Evolutionary conservation across 352 stramenopile species (phyloP).

Genomic region (Phytophthora sp.): DNA sequence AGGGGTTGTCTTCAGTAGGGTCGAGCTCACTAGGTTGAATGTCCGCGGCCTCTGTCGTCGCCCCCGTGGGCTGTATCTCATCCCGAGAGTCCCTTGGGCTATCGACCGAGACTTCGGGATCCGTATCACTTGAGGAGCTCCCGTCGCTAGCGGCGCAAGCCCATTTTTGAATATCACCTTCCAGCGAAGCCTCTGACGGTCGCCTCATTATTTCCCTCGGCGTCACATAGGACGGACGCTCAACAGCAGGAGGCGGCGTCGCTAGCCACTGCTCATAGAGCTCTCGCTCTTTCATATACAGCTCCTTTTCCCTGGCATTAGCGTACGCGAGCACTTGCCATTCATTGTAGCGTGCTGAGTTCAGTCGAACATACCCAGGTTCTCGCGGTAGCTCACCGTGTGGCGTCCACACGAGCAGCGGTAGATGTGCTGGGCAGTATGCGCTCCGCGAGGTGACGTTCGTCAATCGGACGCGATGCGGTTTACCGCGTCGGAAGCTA

Average conservation of each 20-base stretch:
- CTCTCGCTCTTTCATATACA: background rate
- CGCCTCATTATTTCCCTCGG: background rate
- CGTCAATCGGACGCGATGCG: background rate
- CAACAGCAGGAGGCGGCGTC: background rate
- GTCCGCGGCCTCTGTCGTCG: no score
- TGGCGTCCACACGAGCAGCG: background rate
- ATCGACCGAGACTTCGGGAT: no score
- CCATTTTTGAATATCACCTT: no score
- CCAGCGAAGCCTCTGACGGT: background rate
- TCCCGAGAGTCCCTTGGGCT: no score
- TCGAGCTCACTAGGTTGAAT: no score
- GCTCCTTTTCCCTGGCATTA: background rate
- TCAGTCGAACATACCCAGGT: background rate
- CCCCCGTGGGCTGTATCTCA: no score
- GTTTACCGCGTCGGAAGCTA: background rate
- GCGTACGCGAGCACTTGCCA: background rate
- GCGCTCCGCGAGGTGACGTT: background rate
- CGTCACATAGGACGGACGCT: background rate
- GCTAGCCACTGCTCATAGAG: background rate
- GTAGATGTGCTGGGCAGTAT: background rate
- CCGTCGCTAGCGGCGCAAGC: no score
- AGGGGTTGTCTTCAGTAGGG: no score
- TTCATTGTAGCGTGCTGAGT: background rate
- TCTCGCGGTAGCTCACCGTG: background rate
- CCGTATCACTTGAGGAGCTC: no score